A percentile compares a stretch with the other conserved stretches of the same genome.
Conservation (phyloP, 495 filamentous ascomycete species). For the Neurospora sp. region DNA sequence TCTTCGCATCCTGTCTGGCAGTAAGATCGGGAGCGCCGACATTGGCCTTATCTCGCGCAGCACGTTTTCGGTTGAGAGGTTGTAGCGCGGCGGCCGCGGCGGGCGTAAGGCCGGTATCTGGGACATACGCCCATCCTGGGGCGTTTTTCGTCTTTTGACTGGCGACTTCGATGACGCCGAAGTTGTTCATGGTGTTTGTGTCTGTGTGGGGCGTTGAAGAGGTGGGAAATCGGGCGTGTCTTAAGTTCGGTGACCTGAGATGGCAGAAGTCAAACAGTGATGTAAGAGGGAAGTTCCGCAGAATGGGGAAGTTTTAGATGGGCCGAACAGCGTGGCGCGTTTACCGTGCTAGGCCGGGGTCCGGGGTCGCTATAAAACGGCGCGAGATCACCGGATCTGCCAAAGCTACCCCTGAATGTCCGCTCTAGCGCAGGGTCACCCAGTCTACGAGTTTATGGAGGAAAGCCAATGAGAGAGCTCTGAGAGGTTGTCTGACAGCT, state of each 20-base stretch:
- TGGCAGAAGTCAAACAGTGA: neutral
- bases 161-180: conserved; percentile 65
- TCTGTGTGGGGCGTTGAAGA: neutral
- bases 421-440: neutral
- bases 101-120: conserved; percentile 56
- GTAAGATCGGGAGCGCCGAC: conserved; percentile 53
- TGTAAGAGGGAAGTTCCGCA: neutral
- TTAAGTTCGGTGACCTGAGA: neutral
- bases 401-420: neutral
- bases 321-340: neutral
- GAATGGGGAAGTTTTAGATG: neutral
- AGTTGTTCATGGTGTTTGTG: conserved; percentile 35
- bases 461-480: neutral
- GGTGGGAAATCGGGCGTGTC: neutral
- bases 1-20: conserved; percentile 61
- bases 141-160: conserved; percentile 54
- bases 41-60: conserved; percentile 42
- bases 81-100: conserved; percentile 37
- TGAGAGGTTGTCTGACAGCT: neutral
- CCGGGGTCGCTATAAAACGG: neutral
- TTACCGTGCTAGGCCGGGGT: neutral
- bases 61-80: conserved; percentile 50
- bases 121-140: conserved; percentile 83
- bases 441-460: neutral
- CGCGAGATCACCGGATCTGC: neutral